These are phyloP conservation scores for Decorospora gaudefroyi DNA, from an alignment of 2,329 filamentous ascomycete species.

Conservation along the genomic window DNA sequence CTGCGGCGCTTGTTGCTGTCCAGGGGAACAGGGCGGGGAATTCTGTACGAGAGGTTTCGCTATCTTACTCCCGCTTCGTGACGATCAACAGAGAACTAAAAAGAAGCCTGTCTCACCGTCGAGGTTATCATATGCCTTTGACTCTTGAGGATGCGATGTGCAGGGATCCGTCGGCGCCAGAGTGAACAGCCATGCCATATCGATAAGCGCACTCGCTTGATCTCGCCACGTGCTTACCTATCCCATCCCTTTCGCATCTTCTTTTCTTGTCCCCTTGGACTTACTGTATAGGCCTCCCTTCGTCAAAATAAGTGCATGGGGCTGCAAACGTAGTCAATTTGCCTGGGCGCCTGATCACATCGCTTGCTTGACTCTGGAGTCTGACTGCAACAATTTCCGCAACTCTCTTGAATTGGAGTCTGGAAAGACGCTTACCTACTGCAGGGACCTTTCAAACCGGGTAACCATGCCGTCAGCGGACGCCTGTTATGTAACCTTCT, in stretches of 20 bases:
- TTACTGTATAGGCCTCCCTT: constrained; percentile 5
- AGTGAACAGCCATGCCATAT: constrained; percentile 7
- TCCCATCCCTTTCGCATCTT: constrained; percentile 7
- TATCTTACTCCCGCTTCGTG: constrained; percentile 5
- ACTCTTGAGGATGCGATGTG: background rate
- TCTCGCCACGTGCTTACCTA: constrained; percentile 16
- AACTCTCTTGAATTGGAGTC: no score
- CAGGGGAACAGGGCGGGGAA: constrained; percentile 8
- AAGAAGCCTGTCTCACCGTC: constrained; percentile 16
- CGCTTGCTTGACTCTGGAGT: no score
- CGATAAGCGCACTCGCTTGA: constrained; percentile 20
- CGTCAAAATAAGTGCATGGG: no score
- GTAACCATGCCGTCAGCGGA: constrained; percentile 3
- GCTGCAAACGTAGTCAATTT: no score
- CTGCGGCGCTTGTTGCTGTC: constrained; percentile 29
- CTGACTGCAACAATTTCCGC: no score
- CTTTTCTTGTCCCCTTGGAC: constrained; percentile 1
- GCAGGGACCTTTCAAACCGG: background rate
- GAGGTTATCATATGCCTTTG: constrained; percentile 5
- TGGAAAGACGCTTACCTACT: no score
- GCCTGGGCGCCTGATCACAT: no score
- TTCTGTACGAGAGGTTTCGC: constrained; percentile 6
- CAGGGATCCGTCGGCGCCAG: constrained; percentile 2
- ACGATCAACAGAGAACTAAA: constrained; percentile 12
- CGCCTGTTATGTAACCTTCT: constrained; percentile 12